A percentile compares a stretch with the other conserved stretches of the same genome.
Conservation (phyloP, 2,329 filamentous ascomycete genomes). For the Sporothrix inflata region DNA sequence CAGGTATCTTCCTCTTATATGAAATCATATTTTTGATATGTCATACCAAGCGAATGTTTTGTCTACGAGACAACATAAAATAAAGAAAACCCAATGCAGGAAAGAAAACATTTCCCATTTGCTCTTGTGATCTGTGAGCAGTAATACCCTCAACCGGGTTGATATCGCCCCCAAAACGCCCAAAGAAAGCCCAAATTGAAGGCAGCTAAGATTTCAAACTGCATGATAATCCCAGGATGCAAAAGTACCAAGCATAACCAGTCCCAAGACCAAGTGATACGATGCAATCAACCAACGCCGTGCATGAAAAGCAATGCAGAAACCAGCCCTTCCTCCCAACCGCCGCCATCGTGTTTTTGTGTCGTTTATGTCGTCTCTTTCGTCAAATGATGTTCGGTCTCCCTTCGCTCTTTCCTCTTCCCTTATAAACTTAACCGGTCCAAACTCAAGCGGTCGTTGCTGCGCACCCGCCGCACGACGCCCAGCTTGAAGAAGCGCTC, state of each 20-base stretch:
- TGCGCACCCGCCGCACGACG: slow-evolving; percentile 72
- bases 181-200: background rate
- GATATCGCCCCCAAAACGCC: background rate
- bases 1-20: too few species aligned
- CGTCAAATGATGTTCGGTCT: background rate
- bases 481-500: slow-evolving; percentile 81
- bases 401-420: slow-evolving; percentile 55
- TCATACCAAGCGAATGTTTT: background rate
- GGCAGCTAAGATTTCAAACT: background rate
- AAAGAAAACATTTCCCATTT: background rate
- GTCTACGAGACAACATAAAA: background rate
- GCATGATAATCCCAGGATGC: background rate
- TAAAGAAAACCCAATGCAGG: background rate
- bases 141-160: background rate
- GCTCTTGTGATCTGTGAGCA: slow-evolving; percentile 23
- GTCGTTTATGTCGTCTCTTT: slow-evolving; percentile 12
- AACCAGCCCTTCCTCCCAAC: background rate
- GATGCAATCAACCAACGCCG: slow-evolving; percentile 5
- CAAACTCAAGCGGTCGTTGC: slow-evolving; percentile 74
- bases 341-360: background rate
- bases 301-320: background rate
- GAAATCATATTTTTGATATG: background rate
- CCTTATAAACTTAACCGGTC: slow-evolving; percentile 61
- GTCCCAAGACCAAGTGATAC: background rate
- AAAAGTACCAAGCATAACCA: background rate